phyloP scores from a whole-genome alignment of 257 asterid genomes.

The Jaltomata sinuosa region DNA sequence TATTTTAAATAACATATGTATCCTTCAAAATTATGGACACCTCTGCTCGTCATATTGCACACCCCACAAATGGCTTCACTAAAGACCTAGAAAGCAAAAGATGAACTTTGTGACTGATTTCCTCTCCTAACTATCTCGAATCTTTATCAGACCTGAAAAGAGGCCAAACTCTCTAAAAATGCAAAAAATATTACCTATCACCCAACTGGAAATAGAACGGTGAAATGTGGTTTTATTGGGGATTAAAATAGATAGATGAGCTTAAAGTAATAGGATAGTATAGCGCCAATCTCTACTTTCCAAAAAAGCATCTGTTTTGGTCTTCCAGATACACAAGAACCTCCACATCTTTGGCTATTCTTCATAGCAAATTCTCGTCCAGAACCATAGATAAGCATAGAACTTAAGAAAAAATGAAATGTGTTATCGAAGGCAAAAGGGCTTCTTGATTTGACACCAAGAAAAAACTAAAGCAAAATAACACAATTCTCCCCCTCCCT shows the following conservation, averaged over 20 bases:
- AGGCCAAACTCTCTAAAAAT: background rate
- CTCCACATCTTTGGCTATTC: background rate
- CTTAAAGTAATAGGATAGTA: background rate
- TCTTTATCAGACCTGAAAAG: background rate
- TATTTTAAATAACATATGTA: background rate
- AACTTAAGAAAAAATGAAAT: background rate
- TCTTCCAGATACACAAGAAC: background rate
- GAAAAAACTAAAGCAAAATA: background rate
- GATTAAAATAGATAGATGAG: background rate
- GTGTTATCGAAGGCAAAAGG: background rate
- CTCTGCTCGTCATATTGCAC: background rate
- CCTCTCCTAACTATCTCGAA: background rate
- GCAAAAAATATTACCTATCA: background rate
- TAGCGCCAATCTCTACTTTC: background rate
- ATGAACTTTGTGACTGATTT: background rate
- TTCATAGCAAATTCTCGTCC: background rate
- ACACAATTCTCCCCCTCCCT: background rate
- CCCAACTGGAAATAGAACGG: background rate
- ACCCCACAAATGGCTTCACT: background rate
- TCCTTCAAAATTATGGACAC: background rate
- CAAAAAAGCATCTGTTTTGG: background rate
- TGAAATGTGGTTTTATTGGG: background rate
- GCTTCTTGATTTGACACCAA: background rate
- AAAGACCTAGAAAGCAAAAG: background rate
- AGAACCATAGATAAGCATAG: background rate